Conservation (phyloP, 1,139 yeast genomes). For the Waltiozyma sp. region DNA sequence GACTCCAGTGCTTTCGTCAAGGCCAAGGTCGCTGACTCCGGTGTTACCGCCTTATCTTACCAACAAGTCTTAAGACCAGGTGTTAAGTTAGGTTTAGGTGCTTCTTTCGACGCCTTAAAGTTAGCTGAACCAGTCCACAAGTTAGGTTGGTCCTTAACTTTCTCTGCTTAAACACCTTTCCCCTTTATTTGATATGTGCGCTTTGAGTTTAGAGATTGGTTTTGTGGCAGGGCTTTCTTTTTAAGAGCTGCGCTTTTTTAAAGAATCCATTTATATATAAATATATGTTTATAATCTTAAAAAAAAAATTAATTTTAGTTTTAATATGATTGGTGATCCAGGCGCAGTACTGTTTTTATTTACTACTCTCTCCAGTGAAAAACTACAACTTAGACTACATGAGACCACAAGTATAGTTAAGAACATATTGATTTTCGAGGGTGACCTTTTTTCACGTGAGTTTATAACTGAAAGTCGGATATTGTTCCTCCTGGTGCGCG, state of each 20-base stretch:
- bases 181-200: background rate
- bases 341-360: no score
- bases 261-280: background rate
- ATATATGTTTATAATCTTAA: background rate
- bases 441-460: no score
- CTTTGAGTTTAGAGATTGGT: background rate
- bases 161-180: conserved; percentile 51
- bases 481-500: no score
- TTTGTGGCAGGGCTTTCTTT: background rate
- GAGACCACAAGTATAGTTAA: no score
- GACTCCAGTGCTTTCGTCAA: conserved; percentile 83
- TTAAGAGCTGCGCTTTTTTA: background rate
- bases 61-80: conserved; percentile 95
- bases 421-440: no score
- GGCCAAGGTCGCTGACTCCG: conserved; percentile 96
- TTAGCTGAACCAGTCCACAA: conserved; percentile 97
- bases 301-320: background rate
- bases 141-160: conserved; percentile 89
- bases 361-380: no score
- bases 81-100: conserved; percentile 95
- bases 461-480: background rate
- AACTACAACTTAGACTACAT: no score
- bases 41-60: conserved; percentile 90
- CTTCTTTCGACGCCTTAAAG: conserved; percentile 92
- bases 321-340: no score